phyloP scores from a whole-genome alignment of 2,329 filamentous ascomycete genomes.

The Neonectria neomacrospora region DNA sequence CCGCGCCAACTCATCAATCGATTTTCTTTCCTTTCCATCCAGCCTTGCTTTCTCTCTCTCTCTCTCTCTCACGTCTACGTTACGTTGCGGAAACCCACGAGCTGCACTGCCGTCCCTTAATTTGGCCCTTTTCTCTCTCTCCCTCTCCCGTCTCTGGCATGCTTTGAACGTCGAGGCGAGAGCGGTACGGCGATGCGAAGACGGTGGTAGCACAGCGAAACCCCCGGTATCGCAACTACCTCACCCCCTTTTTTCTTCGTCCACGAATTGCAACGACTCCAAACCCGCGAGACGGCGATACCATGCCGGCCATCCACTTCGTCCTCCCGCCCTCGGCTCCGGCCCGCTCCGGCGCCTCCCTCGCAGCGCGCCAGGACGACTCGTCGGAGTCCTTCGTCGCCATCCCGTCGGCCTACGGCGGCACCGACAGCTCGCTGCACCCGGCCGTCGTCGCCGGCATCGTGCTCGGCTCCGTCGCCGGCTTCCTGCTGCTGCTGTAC shows the following conservation, averaged over 20 bases:
- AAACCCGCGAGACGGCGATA: background rate
- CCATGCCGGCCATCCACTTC: slow-evolving; percentile 28
- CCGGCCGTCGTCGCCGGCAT: slow-evolving; percentile 58
- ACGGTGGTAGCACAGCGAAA: background rate
- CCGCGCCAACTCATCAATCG: slow-evolving; percentile 6
- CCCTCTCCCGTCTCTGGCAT: too few relatives aligned
- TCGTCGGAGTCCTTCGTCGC: slow-evolving; percentile 42
- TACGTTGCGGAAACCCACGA: background rate
- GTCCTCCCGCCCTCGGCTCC: slow-evolving; percentile 33
- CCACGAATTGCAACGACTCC: background rate
- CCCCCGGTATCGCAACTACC: background rate
- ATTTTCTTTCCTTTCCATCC: background rate
- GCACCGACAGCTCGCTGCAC: slow-evolving; percentile 51
- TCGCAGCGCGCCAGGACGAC: slow-evolving; percentile 36
- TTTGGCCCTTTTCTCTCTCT: too few relatives aligned
- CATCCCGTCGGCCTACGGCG: slow-evolving; percentile 52
- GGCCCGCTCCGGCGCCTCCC: slow-evolving; percentile 18
- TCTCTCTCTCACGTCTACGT: background rate
- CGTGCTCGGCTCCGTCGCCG: slow-evolving; percentile 58
- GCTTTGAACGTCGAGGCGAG: background rate
- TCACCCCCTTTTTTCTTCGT: background rate
- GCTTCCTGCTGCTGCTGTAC: slow-evolving; percentile 64
- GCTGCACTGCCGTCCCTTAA: background rate
- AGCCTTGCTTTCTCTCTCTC: background rate
- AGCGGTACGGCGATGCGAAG: background rate